phyloP scores from a whole-genome alignment of 768 basidiomycete species.

The Hysterangium stoloniferum region DNA sequence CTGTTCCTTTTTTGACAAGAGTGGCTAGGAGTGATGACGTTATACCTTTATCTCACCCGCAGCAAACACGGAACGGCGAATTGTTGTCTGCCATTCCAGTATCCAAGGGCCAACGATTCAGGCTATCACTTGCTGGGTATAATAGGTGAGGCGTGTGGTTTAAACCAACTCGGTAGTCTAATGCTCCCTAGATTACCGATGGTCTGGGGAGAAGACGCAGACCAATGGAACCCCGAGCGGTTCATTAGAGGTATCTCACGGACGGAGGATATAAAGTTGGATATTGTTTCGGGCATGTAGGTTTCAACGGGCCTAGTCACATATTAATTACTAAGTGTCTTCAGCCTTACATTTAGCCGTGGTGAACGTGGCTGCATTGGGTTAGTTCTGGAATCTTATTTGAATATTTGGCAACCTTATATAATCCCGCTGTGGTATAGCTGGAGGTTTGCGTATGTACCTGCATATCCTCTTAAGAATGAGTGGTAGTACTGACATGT shows the following conservation, averaged over 20 bases:
- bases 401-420: not conserved
- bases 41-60: constrained; percentile 26
- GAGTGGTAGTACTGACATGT: not conserved
- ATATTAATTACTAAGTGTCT: not conserved
- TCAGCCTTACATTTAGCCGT: constrained; percentile 1
- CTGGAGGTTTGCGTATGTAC: constrained; percentile 27
- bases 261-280: constrained; percentile 15
- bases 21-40: constrained; percentile 24
- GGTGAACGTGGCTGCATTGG: constrained; percentile 4
- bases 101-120: constrained; percentile 20
- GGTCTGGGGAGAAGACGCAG: constrained; percentile 27
- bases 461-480: not conserved
- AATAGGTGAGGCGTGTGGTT: constrained; percentile 22
- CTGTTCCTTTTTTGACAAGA: constrained; percentile 23
- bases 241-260: constrained; percentile 15
- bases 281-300: constrained; percentile 17
- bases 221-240: constrained; percentile 23
- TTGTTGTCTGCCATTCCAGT: constrained; percentile 22
- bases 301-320: not conserved
- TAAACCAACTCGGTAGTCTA: not conserved
- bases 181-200: constrained; percentile 15
- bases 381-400: constrained; percentile 1
- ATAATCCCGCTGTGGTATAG: constrained; percentile 12
- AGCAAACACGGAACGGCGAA: constrained; percentile 21
- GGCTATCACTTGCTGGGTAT: constrained; percentile 19